phyloP scores from a whole-genome alignment of 2,329 filamentous ascomycete genomes.

The Fusarium veterinarium region DNA sequence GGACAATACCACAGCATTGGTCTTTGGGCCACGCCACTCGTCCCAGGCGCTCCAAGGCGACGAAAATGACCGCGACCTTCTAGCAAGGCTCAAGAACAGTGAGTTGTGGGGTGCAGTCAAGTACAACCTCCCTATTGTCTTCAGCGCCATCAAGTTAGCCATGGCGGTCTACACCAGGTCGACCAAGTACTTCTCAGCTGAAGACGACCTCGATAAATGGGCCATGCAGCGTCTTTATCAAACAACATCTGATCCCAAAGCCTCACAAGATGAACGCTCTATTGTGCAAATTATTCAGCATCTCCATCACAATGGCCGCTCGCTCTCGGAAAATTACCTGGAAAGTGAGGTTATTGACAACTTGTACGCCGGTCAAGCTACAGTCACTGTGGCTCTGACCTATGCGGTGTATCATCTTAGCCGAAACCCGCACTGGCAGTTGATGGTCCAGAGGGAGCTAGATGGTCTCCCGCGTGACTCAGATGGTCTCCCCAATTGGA shows the following conservation, averaged over 20 bases:
- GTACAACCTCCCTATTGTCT: neutral
- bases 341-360: neutral
- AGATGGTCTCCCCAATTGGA: neutral
- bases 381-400: neutral
- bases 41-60: neutral
- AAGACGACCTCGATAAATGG: neutral
- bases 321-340: neutral
- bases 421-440: neutral
- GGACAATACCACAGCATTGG: neutral
- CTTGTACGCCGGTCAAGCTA: neutral
- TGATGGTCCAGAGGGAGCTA: neutral
- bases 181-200: neutral
- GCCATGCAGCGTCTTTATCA: neutral
- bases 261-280: neutral
- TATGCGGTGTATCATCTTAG: neutral
- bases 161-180: neutral
- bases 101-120: neutral
- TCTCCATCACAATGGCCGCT: neutral
- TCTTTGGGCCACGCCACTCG: neutral
- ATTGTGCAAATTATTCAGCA: neutral
- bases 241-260: neutral
- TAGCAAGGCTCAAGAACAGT: neutral
- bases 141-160: neutral
- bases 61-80: neutral
- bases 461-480: neutral